Evolutionary conservation across 352 stramenopile species (phyloP).

Genomic region (Thraustochytrium striatum): DNA sequence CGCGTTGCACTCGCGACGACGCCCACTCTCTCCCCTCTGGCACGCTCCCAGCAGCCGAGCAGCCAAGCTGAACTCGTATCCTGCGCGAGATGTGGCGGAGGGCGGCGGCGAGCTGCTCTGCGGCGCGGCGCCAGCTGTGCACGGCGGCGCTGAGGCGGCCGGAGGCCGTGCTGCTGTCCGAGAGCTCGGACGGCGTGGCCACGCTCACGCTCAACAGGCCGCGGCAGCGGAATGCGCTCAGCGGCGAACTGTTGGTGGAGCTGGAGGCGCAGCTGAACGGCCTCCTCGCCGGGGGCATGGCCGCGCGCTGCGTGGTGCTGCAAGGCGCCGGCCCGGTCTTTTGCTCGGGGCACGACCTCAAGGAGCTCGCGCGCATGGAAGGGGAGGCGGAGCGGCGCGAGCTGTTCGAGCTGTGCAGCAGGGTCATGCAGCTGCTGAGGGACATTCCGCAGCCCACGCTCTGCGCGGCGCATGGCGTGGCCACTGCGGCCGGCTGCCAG

Average conservation of each 20-base stretch:
- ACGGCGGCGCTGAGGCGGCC: too few species aligned
- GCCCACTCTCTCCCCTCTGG: too few species aligned
- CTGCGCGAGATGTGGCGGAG: too few species aligned
- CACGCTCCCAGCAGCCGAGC: too few species aligned
- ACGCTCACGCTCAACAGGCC: slow-evolving; percentile 48
- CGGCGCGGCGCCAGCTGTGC: too few species aligned
- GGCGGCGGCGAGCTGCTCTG: too few species aligned
- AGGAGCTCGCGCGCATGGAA: slow-evolving; percentile 56
- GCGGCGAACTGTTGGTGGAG: slow-evolving; percentile 37
- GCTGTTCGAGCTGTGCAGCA: slow-evolving; percentile 58
- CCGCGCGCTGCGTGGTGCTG: slow-evolving; percentile 58
- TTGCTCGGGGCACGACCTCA: slow-evolving; percentile 64
- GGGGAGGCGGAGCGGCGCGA: background rate
- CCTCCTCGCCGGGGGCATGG: background rate
- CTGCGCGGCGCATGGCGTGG: slow-evolving; percentile 60
- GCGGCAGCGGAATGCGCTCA: slow-evolving; percentile 50
- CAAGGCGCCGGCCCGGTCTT: slow-evolving; percentile 58
- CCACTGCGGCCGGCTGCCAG: slow-evolving; percentile 64
- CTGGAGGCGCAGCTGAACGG: slow-evolving; percentile 1
- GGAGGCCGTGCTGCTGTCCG: slow-evolving; percentile 5
- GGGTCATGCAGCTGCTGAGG: slow-evolving; percentile 59
- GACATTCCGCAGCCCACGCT: slow-evolving; percentile 59
- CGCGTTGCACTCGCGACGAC: too few species aligned
- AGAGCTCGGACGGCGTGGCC: slow-evolving; percentile 27
- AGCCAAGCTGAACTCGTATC: too few species aligned